These are phyloP conservation scores for Magnusiomyces magnusii DNA, from an alignment of 1,139 yeast species.

Conservation along the genomic window DNA sequence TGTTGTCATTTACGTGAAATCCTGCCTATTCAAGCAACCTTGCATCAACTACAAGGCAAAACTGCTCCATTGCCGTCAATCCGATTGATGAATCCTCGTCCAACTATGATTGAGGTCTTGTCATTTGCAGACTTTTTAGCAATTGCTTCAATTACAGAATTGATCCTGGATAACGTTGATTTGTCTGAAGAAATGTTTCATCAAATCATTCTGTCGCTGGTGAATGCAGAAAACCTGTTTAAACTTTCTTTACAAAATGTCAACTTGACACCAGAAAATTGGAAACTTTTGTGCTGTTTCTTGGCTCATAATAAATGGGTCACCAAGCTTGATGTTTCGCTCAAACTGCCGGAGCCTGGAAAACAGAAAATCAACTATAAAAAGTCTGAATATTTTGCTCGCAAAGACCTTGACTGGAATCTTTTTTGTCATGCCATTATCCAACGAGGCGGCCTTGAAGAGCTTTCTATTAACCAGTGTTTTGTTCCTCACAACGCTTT, in stretches of 20 bases:
- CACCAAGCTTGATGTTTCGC: slow-evolving; percentile 48
- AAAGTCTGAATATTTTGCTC: slow-evolving; percentile 31
- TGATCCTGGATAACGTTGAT: slow-evolving; percentile 76
- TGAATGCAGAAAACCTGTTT: slow-evolving; percentile 54
- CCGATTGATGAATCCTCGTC: slow-evolving; percentile 79
- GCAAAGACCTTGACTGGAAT: slow-evolving; percentile 73
- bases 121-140: slow-evolving; percentile 85
- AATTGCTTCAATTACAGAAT: slow-evolving; percentile 69
- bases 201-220: slow-evolving; percentile 50
- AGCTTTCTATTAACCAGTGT: slow-evolving; percentile 75
- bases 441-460: slow-evolving; percentile 68
- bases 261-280: slow-evolving; percentile 59
- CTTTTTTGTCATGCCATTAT: slow-evolving; percentile 53
- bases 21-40: slow-evolving; percentile 84
- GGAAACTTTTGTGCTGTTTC: slow-evolving; percentile 71
- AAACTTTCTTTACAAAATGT: slow-evolving; percentile 75
- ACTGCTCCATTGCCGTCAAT: slow-evolving; percentile 66
- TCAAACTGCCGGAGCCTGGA: slow-evolving; percentile 12
- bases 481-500: slow-evolving; percentile 45
- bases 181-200: slow-evolving; percentile 75
- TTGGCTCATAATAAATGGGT: slow-evolving; percentile 50
- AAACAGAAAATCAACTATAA: slow-evolving; percentile 13
- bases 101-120: slow-evolving; percentile 80
- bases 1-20: slow-evolving; percentile 93
- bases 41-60: slow-evolving; percentile 74